A percentile compares a stretch with the other conserved stretches of the same genome.
phyloP scores from a whole-genome alignment of 2,329 filamentous ascomycete genomes.

The Neopestalotiopsis clavispora region DNA sequence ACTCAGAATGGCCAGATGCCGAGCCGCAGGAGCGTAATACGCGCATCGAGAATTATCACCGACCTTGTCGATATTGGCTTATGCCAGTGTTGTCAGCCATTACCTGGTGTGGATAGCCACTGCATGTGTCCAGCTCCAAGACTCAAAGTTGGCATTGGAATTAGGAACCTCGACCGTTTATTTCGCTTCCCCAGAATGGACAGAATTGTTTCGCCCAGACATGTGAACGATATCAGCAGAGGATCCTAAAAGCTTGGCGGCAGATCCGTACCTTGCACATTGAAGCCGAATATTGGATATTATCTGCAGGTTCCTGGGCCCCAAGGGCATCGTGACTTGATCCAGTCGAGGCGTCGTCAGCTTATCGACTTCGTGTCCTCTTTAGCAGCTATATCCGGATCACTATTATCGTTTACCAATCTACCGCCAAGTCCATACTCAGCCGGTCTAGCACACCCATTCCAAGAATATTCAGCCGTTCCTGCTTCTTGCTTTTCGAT shows the following conservation, averaged over 20 bases:
- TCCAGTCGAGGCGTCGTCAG: constrained; percentile 1
- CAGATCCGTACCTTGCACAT: constrained; percentile 2
- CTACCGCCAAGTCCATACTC: not conserved
- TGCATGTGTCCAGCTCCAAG: too few species aligned
- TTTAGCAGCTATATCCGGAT: not conserved
- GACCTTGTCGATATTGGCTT: not conserved
- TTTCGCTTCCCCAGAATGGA: not conserved
- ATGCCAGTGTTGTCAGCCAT: not conserved
- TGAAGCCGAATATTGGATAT: constrained; percentile 9
- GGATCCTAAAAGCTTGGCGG: not conserved
- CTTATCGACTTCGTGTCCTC: constrained; percentile 11
- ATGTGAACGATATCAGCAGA: not conserved
- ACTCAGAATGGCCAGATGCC: not conserved
- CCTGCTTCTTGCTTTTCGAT: constrained; percentile 10
- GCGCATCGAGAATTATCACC: not conserved
- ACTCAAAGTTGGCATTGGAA: not conserved
- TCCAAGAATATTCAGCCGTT: constrained; percentile 5
- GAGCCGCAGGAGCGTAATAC: not conserved
- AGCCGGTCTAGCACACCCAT: not conserved
- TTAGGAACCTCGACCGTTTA: not conserved
- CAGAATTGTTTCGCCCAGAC: constrained; percentile 9
- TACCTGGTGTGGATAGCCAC: not conserved
- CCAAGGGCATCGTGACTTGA: not conserved
- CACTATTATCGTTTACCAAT: constrained; percentile 5
- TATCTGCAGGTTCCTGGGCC: constrained; percentile 1